Base-by-base conservation (phyloP, 441 rosid genomes). In the Geranium incanum region DNA sequence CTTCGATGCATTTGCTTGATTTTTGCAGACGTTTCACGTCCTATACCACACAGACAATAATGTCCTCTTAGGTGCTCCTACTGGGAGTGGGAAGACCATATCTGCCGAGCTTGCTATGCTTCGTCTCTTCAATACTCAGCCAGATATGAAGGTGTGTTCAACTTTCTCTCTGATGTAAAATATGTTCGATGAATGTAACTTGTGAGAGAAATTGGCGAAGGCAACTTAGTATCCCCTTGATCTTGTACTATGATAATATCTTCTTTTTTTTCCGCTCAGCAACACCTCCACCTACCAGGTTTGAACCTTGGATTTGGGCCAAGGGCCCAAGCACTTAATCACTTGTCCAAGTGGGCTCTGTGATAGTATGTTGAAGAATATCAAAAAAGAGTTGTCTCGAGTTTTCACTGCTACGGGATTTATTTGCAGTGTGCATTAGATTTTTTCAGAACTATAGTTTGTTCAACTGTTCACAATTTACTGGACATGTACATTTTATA, bases 71-170 rank as follows among this genome's bases (percentile, higher is more conserved):
- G 99, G 99, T 82, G 98, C 99, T 80, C 99, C 99, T 23, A 93
- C 99, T 69, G 99, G 99, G 78, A 95, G 98, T 84, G 99, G 99
- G 73, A 93, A 95, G 85, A 95, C 99, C 43, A 93, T 95, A 76
- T 87, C 99, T 71, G 98, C 99, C 71, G 99, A 95, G 82, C 98
- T 95, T 78, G 97, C 98, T 73, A 93, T 95, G 97, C 87, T 95
- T 74, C 97, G 80, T 67, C 94, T 95, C 72, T 95, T 95, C 81
- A 86, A 86, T 83, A 87, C 95, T 68, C 97, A 95, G 80, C 97
- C 97, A 55, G 99, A 91, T 81, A 91, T 95, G 99, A 95, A 95
- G 98, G 98, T 88, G 71, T 59, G n/a, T 28, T 71, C 41, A 57
- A 62, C 66, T 67, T 74, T 68, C 71, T 74, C 18, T 23, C 18